Evolutionary conservation across 2,329 filamentous ascomycete genomes (phyloP), one percentile per base, ranked within the genome.

Genomic region (Paracoccidioides brasiliensis): DNA sequence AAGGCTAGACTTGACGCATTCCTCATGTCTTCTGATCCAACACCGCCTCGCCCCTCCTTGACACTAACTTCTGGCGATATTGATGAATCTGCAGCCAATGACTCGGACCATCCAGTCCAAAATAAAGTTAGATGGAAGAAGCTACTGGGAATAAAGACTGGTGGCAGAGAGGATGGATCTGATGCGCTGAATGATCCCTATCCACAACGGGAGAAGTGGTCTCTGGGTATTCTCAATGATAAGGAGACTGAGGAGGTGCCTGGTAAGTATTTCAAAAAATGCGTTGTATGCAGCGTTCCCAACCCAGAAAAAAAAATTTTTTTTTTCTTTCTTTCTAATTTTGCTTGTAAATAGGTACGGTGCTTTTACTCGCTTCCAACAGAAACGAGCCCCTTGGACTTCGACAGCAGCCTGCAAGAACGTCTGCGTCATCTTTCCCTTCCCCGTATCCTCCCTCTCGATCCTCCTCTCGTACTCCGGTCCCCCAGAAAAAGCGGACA

Each of bases 231-330:
- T 32, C 70, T 95, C 60, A 90, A 89, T 64, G 88, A 93, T 63
- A 80, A 75, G 50, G 70, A 84, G 56, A 95, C 90, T 0, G 86
- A 93, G 59, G 87, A 95, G 71, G 90, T 95, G 10, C 90, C 90
- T 61, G 88, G 88, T 90, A 73, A 60, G 79, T 59, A 22, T 9
- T 12, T 32, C 35, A 54, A 44, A 54, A 54, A 8, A 14, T 38
- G 4, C 14, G 10, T 41, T n/a, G 7, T 9, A 37, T 37, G 14
- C 22, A 5, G 12, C 9, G n/a, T 6, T 52, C 40, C 8, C 9
- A 35, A 30, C 12, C n/a, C 33, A 46, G 22, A 22, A 12, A 22
- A 41, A 55, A 51, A 9, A 45, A n/a, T n/a, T 30, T 48, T 52
- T 9, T 46, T 30, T 22, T 22, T 28, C 3, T 14, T 46, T 32